Base-by-base conservation (phyloP, 768 basidiomycete genomes). In the Boletus tomentosulus region DNA sequence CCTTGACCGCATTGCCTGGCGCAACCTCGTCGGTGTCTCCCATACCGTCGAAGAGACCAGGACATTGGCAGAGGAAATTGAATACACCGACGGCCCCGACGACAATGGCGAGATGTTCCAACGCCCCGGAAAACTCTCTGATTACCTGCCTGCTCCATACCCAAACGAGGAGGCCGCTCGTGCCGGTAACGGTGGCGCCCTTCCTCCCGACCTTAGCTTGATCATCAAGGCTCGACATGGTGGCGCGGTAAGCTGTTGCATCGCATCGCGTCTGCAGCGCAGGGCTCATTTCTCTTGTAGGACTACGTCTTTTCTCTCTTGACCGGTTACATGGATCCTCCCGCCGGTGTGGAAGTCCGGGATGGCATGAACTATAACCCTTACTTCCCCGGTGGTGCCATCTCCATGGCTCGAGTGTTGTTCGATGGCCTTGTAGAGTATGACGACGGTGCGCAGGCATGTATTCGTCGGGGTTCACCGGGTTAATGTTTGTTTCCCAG, bases 311-410 rank as follows among this genome's bases (percentile, higher is more conserved):
- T 93, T 77, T 86, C 96, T 52, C 87, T 99, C 53, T 80, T 99
- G 61, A 99, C 97, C 31, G 97, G 97, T 54, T 98, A 98, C 75
- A 79, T 92, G 41, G 97, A 98, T 64, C 88, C 97, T 48, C 97
- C 97, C 41, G 92, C 96, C 55, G 93, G 92, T 55, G 89, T 96
- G 57, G 90, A 92, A 69, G 79, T 96, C 60, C 92, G 91, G 71
- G 96, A 98, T 49, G 96, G 92, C 61, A 89, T 98, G 92, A 97
- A 95, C 82, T 98, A 97, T 81, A 93, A 92, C 76, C 93, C 94
- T 19, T 98, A 87, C 79, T 99, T 99, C 89, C 96, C 96, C 39
- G 94, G 97, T 51, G 96, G 95, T 66, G 94, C 94, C 60, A 98
- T 98, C 56, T 89, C 92, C 68, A 99, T 99, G 97, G 94, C 92